Evolutionary conservation across 148 eudicot species (phyloP).

Genomic region (Fagopyrum homotropicum): DNA sequence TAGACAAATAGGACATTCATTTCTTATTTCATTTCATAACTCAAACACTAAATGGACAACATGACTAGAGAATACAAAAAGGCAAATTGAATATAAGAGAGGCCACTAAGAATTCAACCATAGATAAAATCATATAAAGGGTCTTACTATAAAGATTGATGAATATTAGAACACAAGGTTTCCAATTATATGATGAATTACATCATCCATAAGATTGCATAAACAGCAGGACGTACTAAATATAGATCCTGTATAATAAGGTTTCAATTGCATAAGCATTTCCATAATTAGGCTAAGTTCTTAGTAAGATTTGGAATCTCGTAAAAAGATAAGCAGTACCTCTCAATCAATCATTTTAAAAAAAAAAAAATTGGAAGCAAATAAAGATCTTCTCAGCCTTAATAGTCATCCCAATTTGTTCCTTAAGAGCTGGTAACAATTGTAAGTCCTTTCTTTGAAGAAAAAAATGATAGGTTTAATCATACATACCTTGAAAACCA

Average conservation of each 20-base stretch:
- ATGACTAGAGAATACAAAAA: neutral
- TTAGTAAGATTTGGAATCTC: neutral
- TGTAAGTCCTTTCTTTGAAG: neutral
- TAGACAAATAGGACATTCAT: neutral
- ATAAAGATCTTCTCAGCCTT: neutral
- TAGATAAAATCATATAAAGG: neutral
- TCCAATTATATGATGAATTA: neutral
- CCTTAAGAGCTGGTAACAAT: neutral
- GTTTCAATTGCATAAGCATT: neutral
- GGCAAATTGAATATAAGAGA: neutral
- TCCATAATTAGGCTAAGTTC: neutral
- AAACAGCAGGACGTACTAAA: neutral
- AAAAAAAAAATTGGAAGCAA: no score
- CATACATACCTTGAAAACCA: constrained; percentile 91
- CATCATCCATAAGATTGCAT: neutral
- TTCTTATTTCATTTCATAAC: neutral
- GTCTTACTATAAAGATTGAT: neutral
- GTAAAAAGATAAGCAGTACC: neutral
- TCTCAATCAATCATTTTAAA: no score
- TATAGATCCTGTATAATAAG: neutral
- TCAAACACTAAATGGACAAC: neutral
- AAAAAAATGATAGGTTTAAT: neutral
- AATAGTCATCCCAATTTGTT: neutral
- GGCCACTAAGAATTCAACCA: neutral
- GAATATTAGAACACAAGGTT: neutral